phyloP scores from a whole-genome alignment of 1,284 basidiomycete species.

The Sporisorium sorghi region DNA sequence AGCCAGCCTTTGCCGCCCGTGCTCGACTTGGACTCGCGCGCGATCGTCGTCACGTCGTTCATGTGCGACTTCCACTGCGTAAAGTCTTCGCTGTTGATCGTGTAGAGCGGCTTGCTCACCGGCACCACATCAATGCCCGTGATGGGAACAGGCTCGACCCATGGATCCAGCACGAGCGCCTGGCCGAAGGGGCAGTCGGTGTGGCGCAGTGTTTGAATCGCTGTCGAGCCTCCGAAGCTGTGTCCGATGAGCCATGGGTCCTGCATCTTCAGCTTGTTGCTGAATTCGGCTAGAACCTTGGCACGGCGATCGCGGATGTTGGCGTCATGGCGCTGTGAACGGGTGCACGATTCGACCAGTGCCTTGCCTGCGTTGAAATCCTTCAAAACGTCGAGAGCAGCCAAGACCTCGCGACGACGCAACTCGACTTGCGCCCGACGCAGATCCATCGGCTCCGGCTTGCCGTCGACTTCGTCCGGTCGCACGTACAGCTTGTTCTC shows the following conservation, averaged over 20 bases:
- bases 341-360: slow-evolving; percentile 27
- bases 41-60: slow-evolving; percentile 42
- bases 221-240: slow-evolving; percentile 58
- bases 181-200: slow-evolving; percentile 44
- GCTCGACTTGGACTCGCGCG: slow-evolving; percentile 30
- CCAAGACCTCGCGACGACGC: slow-evolving; percentile 52
- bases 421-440: slow-evolving; percentile 53
- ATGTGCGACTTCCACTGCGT: slow-evolving; percentile 60
- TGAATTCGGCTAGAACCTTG: slow-evolving; percentile 26
- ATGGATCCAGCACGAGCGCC: slow-evolving; percentile 54
- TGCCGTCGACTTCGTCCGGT: slow-evolving; percentile 44
- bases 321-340: slow-evolving; percentile 25
- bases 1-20: slow-evolving; percentile 51
- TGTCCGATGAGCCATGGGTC: slow-evolving; percentile 55
- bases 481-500: slow-evolving; percentile 52
- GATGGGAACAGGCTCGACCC: slow-evolving; percentile 54
- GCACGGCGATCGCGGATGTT: slow-evolving; percentile 18
- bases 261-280: slow-evolving; percentile 41
- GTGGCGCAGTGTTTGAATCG: slow-evolving; percentile 35
- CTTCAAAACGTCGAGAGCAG: slow-evolving; percentile 41
- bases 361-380: slow-evolving; percentile 46
- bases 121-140: slow-evolving; percentile 19
- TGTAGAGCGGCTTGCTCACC: slow-evolving; percentile 56
- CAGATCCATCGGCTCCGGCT: slow-evolving; percentile 34
- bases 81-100: slow-evolving; percentile 63